phyloP scores from a whole-genome alignment of 176 grass and related monocot genomes.

The Saccharum spontaneum region DNA sequence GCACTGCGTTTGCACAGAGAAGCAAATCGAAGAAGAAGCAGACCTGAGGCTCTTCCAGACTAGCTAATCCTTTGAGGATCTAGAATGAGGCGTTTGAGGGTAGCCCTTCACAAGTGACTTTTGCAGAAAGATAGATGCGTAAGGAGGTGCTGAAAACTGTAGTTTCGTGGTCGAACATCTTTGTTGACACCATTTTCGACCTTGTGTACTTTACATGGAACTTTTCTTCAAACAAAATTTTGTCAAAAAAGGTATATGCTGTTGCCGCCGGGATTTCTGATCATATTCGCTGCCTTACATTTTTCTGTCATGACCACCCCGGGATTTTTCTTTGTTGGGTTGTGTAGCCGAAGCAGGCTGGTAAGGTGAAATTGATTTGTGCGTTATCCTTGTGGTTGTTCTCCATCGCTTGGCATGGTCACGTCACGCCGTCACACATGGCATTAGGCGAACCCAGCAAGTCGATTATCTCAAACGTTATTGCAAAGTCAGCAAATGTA shows the following conservation, averaged over 20 bases:
- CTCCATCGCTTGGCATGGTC: no score
- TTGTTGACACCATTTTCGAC: conserved; percentile 41
- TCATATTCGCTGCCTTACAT: background rate
- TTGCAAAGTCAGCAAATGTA: no score
- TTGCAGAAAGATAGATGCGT: conserved; percentile 43
- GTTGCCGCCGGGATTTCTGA: conserved; percentile 2
- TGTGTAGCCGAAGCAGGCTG: no score
- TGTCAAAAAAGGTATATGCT: conserved; percentile 43
- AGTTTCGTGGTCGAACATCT: conserved; percentile 40
- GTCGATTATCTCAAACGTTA: no score
- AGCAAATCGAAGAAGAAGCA: conserved; percentile 66
- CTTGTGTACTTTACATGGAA: conserved; percentile 50
- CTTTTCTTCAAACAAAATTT: conserved; percentile 49
- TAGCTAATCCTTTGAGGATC: conserved; percentile 41
- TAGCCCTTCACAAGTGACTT: conserved; percentile 39
- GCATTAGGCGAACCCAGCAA: no score
- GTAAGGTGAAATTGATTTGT: no score
- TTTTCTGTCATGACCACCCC: background rate
- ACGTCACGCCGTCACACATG: no score
- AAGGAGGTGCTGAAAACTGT: conserved; percentile 31
- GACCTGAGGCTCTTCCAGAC: conserved; percentile 25
- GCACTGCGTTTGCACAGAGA: conserved; percentile 63
- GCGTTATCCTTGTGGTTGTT: no score
- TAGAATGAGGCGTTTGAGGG: conserved; percentile 45
- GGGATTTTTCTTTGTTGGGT: background rate